Conservation (phyloP, 208 protist genomes). For the Herpetomonas samuelpessoai region DNA sequence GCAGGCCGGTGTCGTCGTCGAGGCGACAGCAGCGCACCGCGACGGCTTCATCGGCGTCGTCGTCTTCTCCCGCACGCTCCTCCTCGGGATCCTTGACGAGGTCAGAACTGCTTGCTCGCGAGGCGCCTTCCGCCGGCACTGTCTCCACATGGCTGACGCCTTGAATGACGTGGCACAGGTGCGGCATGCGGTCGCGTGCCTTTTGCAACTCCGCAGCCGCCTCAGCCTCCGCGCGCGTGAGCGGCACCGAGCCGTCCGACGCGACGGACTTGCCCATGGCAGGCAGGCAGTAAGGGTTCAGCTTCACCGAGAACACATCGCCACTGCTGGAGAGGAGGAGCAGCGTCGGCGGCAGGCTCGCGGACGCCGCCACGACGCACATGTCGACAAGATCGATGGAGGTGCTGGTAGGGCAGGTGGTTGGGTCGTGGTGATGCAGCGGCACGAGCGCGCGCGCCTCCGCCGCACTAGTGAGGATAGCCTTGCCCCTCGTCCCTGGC, state of each 20-base stretch:
- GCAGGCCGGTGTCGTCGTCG: slow-evolving; percentile 71
- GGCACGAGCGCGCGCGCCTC: neutral
- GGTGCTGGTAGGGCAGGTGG: neutral
- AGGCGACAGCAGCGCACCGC: slow-evolving; percentile 40
- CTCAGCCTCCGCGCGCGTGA: neutral
- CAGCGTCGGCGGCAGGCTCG: slow-evolving; percentile 45
- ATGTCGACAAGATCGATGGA: slow-evolving; percentile 46
- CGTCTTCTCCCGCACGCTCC: neutral
- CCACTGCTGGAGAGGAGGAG: slow-evolving; percentile 63
- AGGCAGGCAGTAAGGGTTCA: slow-evolving; percentile 38
- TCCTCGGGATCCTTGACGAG: neutral
- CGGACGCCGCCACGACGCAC: slow-evolving; percentile 43
- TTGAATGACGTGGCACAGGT: neutral
- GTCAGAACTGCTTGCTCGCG: neutral
- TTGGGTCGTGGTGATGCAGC: neutral
- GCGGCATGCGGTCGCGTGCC: slow-evolving; percentile 7
- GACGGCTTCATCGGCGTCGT: slow-evolving; percentile 32
- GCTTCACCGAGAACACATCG: slow-evolving; percentile 64
- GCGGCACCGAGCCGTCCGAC: slow-evolving; percentile 23
- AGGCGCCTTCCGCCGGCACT: slow-evolving; percentile 5
- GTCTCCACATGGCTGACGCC: slow-evolving; percentile 5
- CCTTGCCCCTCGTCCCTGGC: too few relatives aligned
- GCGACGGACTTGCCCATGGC: slow-evolving; percentile 9
- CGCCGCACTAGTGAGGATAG: neutral
- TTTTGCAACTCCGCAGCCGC: slow-evolving; percentile 4